Percentiles rank a stretch among this genome's conserved stretches.
phyloP scores from a whole-genome alignment of 257 asterid genomes.

The Coffea eugenioides region DNA sequence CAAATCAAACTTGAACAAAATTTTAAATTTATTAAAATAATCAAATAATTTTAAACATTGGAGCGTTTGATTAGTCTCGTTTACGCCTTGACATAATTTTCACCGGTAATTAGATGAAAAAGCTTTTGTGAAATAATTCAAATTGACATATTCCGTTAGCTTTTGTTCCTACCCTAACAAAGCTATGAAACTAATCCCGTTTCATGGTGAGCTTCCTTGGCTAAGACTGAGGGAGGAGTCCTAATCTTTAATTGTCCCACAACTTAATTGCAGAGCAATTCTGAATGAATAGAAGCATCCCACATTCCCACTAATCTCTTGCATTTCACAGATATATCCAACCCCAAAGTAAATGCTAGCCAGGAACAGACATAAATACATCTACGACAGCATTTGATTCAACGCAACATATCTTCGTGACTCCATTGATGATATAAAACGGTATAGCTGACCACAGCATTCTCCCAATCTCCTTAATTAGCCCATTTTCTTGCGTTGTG shows the following conservation, averaged over 20 bases:
- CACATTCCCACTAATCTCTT: not conserved
- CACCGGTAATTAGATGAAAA: no score
- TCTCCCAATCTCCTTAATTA: not conserved
- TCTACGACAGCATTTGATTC: conserved; percentile 1
- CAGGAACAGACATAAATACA: conserved; percentile 4
- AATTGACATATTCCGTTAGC: not conserved
- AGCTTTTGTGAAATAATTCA: not conserved
- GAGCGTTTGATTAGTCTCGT: no score
- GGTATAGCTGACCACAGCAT: not conserved
- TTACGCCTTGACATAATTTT: no score
- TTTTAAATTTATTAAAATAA: no score
- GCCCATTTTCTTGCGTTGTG: not conserved
- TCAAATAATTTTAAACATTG: no score
- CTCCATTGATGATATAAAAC: conserved; percentile 18
- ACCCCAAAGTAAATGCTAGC: not conserved
- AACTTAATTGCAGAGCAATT: not conserved
- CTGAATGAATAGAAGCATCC: not conserved
- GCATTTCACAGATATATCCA: not conserved
- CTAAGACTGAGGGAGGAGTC: not conserved
- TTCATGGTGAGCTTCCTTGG: not conserved
- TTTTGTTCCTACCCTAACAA: not conserved
- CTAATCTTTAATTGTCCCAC: conserved; percentile 15
- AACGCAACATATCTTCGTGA: conserved; percentile 22
- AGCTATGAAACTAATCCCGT: not conserved
- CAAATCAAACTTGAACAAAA: no score